These are phyloP conservation scores for Antrodiella citrinella DNA, from an alignment of 768 basidiomycete genomes.

Conservation along the genomic window DNA sequence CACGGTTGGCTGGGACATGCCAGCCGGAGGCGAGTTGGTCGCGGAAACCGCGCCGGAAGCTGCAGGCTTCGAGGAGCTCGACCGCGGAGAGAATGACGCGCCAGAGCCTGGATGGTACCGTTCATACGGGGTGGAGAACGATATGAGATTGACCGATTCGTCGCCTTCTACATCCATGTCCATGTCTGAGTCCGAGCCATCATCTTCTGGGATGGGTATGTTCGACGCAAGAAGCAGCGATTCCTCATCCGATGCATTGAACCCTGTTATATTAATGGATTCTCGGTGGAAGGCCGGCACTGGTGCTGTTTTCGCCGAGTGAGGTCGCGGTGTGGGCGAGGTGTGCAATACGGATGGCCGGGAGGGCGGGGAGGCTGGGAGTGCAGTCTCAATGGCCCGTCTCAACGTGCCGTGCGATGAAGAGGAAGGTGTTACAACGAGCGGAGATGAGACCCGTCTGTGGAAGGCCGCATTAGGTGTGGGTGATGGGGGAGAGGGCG, in stretches of 20 bases:
- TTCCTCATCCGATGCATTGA: conserved; percentile 34
- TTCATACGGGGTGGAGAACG: conserved; percentile 65
- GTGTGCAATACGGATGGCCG: conserved; percentile 9
- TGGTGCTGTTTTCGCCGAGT: background rate
- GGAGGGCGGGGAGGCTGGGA: conserved; percentile 25
- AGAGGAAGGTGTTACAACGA: conserved; percentile 10
- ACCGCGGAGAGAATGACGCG: conserved; percentile 47
- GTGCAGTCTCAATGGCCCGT: conserved; percentile 24
- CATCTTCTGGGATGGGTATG: conserved; percentile 69
- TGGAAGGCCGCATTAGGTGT: conserved; percentile 17
- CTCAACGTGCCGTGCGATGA: conserved; percentile 23
- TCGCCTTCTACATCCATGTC: conserved; percentile 32
- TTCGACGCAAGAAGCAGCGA: conserved; percentile 62
- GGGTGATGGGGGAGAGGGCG: conserved; percentile 18
- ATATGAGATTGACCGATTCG: conserved; percentile 51
- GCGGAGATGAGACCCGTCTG: conserved; percentile 18
- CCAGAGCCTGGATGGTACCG: conserved; percentile 32
- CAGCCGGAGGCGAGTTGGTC: conserved; percentile 27
- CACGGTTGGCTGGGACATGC: conserved; percentile 44
- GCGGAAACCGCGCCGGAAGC: conserved; percentile 53
- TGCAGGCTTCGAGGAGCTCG: conserved; percentile 31
- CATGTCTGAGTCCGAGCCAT: conserved; percentile 47
- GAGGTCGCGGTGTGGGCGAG: conserved; percentile 13
- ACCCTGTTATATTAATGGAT: conserved; percentile 9
- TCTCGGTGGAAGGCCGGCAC: conserved; percentile 7